These are phyloP conservation scores for Leccinum pachyderme DNA, from an alignment of 1,284 basidiomycete genomes.

Conservation along the genomic window DNA sequence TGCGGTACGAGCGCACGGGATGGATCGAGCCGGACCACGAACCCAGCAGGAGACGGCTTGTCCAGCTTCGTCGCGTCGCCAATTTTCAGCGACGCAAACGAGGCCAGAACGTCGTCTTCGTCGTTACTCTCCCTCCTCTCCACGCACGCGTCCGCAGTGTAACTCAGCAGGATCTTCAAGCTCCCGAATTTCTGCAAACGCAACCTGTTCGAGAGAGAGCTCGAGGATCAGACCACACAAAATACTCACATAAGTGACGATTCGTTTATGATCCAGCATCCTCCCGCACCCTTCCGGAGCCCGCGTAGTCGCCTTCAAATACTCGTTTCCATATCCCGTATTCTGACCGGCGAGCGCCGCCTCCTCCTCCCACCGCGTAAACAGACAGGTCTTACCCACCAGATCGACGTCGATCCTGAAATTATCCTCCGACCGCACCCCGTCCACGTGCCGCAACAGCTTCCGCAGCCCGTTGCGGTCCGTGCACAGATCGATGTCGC, in stretches of 20 bases:
- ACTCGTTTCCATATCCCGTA: conserved; percentile 36
- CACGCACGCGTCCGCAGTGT: conserved; percentile 34
- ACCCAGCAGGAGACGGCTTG: neutral
- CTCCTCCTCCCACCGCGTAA: conserved; percentile 30
- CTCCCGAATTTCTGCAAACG: conserved; percentile 30
- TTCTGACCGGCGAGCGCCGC: conserved; percentile 3
- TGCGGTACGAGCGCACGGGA: conserved; percentile 34
- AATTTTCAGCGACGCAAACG: conserved; percentile 30
- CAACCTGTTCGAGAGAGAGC: neutral
- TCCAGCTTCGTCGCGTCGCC: conserved; percentile 2
- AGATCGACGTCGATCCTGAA: conserved; percentile 40
- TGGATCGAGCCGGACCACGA: conserved; percentile 16
- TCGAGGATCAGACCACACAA: neutral
- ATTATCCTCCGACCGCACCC: conserved; percentile 9
- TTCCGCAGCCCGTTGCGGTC: conserved; percentile 39
- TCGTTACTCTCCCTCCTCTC: conserved; percentile 10
- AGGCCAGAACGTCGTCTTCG: conserved; percentile 26
- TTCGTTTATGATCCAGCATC: conserved; percentile 37
- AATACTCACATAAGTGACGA: conserved; percentile 37
- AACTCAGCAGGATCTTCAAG: conserved; percentile 34
- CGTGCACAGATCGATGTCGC: conserved; percentile 34
- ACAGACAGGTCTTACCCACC: conserved; percentile 31
- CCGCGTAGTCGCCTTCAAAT: conserved; percentile 31
- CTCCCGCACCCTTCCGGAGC: conserved; percentile 30
- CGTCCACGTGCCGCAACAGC: conserved; percentile 32